Base-by-base conservation (phyloP, 78 protist genomes). In the Bodo saltans region DNA sequence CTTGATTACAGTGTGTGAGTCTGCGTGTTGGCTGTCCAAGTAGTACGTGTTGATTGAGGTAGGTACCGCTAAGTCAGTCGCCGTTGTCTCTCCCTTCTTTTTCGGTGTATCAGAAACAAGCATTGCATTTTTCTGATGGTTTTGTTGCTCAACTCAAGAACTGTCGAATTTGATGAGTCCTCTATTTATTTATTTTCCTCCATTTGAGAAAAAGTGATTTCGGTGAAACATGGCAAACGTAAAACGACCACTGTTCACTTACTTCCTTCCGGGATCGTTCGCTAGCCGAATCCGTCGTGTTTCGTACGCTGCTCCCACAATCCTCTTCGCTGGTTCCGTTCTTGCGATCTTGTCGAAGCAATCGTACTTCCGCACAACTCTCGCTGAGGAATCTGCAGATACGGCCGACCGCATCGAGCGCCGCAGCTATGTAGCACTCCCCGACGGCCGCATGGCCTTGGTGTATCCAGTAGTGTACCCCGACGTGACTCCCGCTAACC, bases 381-480 rank as follows among this genome's bases (percentile, higher is more conserved):
- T 76, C 69, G 72, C 67, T 27, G 81, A 76, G 69, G 81, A 76
- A 38, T 47, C 26, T 1, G 81, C 38, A 12, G 81, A 28, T 2
- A 76, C 81, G 32, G 3, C 17, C 26, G 81, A 76, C 81, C 26
- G 81, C 21, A 60, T 76, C 41, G 35, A 76, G 41, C 26, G 81
- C 27, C 39, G 35, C 1, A 67, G 69, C 34, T 76, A 39, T 27
- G 35, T 76, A 28, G 81, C 35, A 33, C 81, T 76, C 41, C 81
- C 81, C 25, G 81, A 76, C 34, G 81, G 81, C 25, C 11, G 81
- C 21, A 76, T 76, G 81, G 81, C 81, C 12, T 67, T 30, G 53
- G 81, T 76, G 53, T 39, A 76, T 38, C 81, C 81, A 17, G 53
- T 37, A 4, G 53, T 76, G 21, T 3, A 3, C 60, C 1, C 81